Base-by-base conservation (phyloP, 345 rosid genomes). In the Theobroma cacao region DNA sequence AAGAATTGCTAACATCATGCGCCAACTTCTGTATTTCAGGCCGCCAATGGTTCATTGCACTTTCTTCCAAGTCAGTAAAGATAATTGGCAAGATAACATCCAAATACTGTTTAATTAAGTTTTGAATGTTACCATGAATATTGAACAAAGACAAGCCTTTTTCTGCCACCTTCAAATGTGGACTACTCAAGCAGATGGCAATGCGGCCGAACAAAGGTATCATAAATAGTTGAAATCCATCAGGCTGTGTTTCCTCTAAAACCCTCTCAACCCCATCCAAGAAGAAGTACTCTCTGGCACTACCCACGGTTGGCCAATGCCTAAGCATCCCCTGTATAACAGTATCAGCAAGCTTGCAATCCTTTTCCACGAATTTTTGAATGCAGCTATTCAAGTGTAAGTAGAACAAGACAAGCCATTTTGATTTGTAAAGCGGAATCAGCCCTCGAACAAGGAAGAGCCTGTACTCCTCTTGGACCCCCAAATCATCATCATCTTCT, bases 131-230 rank as follows among this genome's bases (percentile, higher is more conserved):
- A 50, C 89, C 92, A 13, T 86, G 4, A 8, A n/a, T 89, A 84
- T 89, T 88, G 91, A 92, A 91, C 86, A 89, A 83, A 85, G 87
- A 91, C 47, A 91, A 78, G 40, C 90, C 86, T 34, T 91, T 83
- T 84, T 91, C 92, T n/a, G 91, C 91, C 78, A 88, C 91, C 91
- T 83, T 87, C 72, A 83, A 85, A 82, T 86, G 86, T 36, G 85
- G 64, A 69, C 89, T 86, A 40, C 78, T 86, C 26, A 88, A 87
- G 77, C 88, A 88, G 59, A 78, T 84, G 40, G 81, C 85, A 71
- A 88, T 85, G 81, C 81, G 87, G 41, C 82, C 84, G 80, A 88
- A 86, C 64, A 88, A 64, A 63, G 88, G 89, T 63, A 80, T 80
- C 81, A 86, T 82, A 62, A 82, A 83, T 0, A 71, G 82, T 78